Evolutionary conservation across 805 yeast genomes (phyloP).

Genomic region (Candida patagonica): DNA sequence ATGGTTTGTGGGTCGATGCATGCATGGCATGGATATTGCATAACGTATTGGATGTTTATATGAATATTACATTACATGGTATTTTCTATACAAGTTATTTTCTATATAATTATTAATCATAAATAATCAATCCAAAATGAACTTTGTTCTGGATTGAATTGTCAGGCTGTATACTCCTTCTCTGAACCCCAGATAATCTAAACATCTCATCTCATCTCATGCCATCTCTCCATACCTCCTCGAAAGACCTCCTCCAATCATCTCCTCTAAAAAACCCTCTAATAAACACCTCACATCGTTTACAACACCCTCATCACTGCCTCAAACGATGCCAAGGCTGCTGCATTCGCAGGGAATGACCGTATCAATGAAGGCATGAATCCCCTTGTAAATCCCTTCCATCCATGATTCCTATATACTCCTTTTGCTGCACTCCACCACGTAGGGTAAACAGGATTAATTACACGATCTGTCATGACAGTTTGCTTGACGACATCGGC

Average conservation of each 20-base stretch:
- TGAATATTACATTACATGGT: too few relatives aligned
- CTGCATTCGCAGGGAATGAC: conserved; percentile 90
- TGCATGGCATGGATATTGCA: too few relatives aligned
- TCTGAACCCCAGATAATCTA: too few relatives aligned
- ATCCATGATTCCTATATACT: conserved; percentile 52
- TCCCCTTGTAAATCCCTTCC: conserved; percentile 68
- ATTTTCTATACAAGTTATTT: too few relatives aligned
- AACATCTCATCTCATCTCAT: background rate
- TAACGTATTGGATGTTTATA: too few relatives aligned
- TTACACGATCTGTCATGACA: conserved; percentile 68
- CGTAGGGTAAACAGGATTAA: conserved; percentile 58
- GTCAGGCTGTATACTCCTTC: too few relatives aligned
- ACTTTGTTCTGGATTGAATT: too few relatives aligned
- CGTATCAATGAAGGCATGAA: conserved; percentile 68
- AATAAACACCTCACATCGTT: conserved; percentile 2
- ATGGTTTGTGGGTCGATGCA: too few relatives aligned
- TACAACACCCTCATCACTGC: conserved; percentile 51
- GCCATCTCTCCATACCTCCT: background rate
- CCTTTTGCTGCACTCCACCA: conserved; percentile 66
- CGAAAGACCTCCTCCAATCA: background rate
- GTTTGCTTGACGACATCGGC: conserved; percentile 83
- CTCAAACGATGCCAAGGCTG: conserved; percentile 85
- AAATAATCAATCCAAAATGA: too few relatives aligned
- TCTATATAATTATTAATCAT: too few relatives aligned
- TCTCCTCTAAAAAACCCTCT: background rate